Evolutionary conservation across 2,329 filamentous ascomycete species (phyloP).

Genomic region (Trichothecium sympodiale): DNA sequence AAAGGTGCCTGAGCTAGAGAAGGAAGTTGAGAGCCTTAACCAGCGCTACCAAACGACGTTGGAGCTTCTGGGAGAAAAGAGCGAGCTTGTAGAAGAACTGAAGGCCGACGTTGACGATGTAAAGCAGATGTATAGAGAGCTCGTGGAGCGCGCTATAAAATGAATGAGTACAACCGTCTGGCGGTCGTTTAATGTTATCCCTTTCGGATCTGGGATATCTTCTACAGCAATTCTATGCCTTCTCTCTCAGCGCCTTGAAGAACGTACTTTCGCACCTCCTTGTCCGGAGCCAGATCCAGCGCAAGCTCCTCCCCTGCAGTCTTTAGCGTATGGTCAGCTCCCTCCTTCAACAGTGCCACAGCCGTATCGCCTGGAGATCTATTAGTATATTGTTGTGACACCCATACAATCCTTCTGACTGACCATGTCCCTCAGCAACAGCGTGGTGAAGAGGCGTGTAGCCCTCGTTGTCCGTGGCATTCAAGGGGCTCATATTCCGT

Average conservation of each 20-base stretch:
- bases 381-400: background rate
- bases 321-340: conserved; percentile 70
- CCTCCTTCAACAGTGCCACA: conserved; percentile 68
- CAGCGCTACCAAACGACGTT: conserved; percentile 80
- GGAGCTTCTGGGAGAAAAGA: conserved; percentile 94
- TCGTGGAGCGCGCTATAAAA: conserved; percentile 76
- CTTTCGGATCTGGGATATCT: conserved; percentile 1
- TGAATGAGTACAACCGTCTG: conserved; percentile 22
- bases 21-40: conserved; percentile 57
- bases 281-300: conserved; percentile 76
- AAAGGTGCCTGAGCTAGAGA: conserved; percentile 54
- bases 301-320: conserved; percentile 61
- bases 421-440: conserved; percentile 62
- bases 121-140: conserved; percentile 90
- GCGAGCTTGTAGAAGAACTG: conserved; percentile 86
- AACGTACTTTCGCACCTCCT: conserved; percentile 66
- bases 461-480: conserved; percentile 72
- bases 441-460: conserved; percentile 87
- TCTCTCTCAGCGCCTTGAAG: conserved; percentile 70
- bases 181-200: background rate
- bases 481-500: conserved; percentile 66
- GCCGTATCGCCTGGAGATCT: conserved; percentile 62
- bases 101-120: conserved; percentile 81
- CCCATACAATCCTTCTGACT: conserved; percentile 8
- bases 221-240: conserved; percentile 52